phyloP scores from a whole-genome alignment of 1,284 basidiomycete genomes.

The Neolentinus lepideus region DNA sequence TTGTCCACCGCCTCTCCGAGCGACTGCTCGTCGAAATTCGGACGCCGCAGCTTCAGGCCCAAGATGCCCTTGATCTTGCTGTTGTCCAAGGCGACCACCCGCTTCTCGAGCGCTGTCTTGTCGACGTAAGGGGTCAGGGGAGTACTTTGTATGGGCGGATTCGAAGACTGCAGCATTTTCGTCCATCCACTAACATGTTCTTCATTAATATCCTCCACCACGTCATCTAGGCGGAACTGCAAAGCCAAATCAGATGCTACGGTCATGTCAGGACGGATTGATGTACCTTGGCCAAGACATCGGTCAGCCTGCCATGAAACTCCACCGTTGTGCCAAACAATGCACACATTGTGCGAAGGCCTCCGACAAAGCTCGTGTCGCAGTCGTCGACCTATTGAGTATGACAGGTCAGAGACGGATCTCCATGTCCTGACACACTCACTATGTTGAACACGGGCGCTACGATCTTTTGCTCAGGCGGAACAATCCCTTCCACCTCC shows the following conservation, averaged over 20 bases:
- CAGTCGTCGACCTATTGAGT: constrained; percentile 66
- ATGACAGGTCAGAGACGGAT: neutral
- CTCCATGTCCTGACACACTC: constrained; percentile 14
- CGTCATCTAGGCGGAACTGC: constrained; percentile 55
- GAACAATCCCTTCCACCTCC: constrained; percentile 53
- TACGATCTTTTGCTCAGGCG: constrained; percentile 48
- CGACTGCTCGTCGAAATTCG: constrained; percentile 56
- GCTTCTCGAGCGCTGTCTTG: constrained; percentile 62
- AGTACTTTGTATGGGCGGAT: constrained; percentile 70
- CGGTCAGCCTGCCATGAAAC: constrained; percentile 73
- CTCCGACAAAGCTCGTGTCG: constrained; percentile 67
- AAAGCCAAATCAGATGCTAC: neutral
- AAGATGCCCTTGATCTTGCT: constrained; percentile 67
- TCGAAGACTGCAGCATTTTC: constrained; percentile 69
- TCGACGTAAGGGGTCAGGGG: constrained; percentile 83
- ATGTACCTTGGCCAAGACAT: constrained; percentile 58
- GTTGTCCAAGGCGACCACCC: constrained; percentile 58
- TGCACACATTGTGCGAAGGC: constrained; percentile 66
- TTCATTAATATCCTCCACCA: constrained; percentile 85
- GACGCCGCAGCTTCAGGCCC: constrained; percentile 62
- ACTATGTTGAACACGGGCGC: constrained; percentile 83
- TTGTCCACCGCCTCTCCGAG: constrained; percentile 72
- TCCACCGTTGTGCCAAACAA: constrained; percentile 83
- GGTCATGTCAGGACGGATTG: neutral
- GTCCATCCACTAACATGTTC: constrained; percentile 83